Base-by-base conservation (phyloP, 768 basidiomycete species). In the Hericium alpestre region DNA sequence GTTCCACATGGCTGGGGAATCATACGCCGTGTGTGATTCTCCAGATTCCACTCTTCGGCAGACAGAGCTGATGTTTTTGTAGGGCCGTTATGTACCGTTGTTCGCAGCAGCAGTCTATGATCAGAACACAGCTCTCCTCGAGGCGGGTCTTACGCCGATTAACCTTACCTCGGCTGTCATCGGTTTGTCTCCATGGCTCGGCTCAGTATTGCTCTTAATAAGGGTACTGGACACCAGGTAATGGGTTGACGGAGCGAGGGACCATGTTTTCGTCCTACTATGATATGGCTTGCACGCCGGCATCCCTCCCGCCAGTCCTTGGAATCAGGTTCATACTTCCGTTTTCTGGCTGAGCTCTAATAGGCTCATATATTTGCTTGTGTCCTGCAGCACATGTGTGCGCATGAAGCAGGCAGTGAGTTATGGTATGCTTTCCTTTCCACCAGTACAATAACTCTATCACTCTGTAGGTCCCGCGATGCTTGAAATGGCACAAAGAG, bases 1-100 rank as follows among this genome's bases (percentile, higher is more conserved):
- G 2, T 69, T 74, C 47, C 74, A 74, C 51, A 64, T 75, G 59
- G 68, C 71, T 16, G 73, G 74, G 12, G 70, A 82, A 68, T 80
- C 79, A 3, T 81, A 81, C 47, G 81, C 73, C 12, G 81, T 79
- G 58, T 51, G 73, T 67, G 12, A 20, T 46, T 46, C 43, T 9
- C 16, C n/a, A 8, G 6, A 46, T n/a, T 46, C 4, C 16, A 4
- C n/a, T n/a, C 20, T 18, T 8, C 43, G 5, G 38, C 52, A 6
- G 58, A 9, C 7, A 48, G 38, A n/a, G 16, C 39, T 37, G 32
- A 51, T 27, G 43, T 39, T 32, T 32, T n/a, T 25, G 9, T 49
- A 81, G 79, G 80, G 80, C 6, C 73, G 77, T 1, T 81, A 78
- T 60, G 65, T 82, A 6, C 79, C 79, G 5, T 71, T 77, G 7